A percentile compares a stretch with the other conserved stretches of the same genome.
These are phyloP conservation scores for Pachyrhizus erosus DNA, from an alignment of 306 rosid genomes.

Conservation along the genomic window DNA sequence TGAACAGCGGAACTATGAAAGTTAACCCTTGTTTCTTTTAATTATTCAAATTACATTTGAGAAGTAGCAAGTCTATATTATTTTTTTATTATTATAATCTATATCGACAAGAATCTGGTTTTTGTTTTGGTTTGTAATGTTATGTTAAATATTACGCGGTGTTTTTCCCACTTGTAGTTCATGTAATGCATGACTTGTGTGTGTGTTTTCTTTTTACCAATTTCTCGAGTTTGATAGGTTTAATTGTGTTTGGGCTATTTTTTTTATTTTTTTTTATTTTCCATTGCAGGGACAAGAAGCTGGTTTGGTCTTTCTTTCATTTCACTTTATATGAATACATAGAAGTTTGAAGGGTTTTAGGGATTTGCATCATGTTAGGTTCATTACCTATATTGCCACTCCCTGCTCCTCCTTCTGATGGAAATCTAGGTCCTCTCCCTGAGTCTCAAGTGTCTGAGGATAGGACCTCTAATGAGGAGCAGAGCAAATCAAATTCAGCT, in stretches of 20 bases:
- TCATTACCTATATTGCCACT: constrained; percentile 81
- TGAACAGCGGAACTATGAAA: neutral
- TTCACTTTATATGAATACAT: constrained; percentile 16
- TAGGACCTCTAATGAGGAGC: constrained; percentile 49
- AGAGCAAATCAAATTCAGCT: constrained; percentile 47
- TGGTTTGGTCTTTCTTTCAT: constrained; percentile 20
- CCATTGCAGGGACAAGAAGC: constrained; percentile 37
- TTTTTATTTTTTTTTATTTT: neutral
- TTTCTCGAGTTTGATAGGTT: constrained; percentile 1
- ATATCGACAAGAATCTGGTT: neutral
- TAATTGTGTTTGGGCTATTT: neutral
- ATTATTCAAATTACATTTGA: neutral
- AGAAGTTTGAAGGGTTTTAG: constrained; percentile 15
- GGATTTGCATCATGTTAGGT: constrained; percentile 60
- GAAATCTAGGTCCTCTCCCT: constrained; percentile 71
- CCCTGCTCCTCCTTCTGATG: constrained; percentile 87
- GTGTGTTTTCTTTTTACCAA: neutral
- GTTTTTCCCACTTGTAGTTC: neutral
- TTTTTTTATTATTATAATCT: neutral
- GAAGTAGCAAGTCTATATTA: neutral
- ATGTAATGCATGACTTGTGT: neutral
- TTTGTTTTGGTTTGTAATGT: neutral
- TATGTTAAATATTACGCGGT: neutral
- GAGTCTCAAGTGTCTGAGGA: constrained; percentile 58
- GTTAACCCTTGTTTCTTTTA: neutral